Evolutionary conservation across 2,329 filamentous ascomycete species (phyloP), one percentile per base, ranked within the genome.

Genomic region (Colletotrichum echinochloae): DNA sequence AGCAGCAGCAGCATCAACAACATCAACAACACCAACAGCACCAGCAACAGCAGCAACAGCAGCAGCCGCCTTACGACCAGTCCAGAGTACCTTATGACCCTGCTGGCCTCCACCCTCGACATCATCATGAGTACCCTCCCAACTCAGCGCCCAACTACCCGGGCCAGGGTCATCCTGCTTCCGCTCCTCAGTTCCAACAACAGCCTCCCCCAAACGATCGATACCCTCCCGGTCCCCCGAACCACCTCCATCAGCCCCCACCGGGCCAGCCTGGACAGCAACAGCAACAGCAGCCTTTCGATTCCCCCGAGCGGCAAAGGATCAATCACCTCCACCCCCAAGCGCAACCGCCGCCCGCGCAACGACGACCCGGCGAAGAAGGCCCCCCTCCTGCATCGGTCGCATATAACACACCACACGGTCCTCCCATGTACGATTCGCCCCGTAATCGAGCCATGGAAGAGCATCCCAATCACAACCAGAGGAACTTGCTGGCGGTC

Each of bases 401-500:
- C 41, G 84, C 84, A 0, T 89, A 88, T 72, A 84, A 78, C 69
- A 79, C 81, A 18, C 78, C 79, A 12, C 83, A 83, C 61, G 83
- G 81, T 5, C 77, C 81, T 1, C 80, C 80, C 5, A 77, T 81
- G 39, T 85, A 83, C 55, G 85, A 85, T 30, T 80, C 81, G 52
- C 77, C 86, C 70, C 76, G 82, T 68, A 77, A 80, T 74, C 76
- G 84, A 74, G 75, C 79, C 37, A 78, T 79, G 73, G 89, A 87
- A 61, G 88, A 87, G 65, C 86, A 89, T 60, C 85, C 88, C 46
- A 86, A 88, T 62, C 82, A 81, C 11, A 87, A 88, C 57, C 90
- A 86, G 70, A 86, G 92, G 72, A 90, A 88, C 46, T 85, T 97
- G 52, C 84, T 97, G n/a, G 91, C 90, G 3, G 87, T 97, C 14